Evolutionary conservation across 208 protist species (phyloP), one percentile per base, ranked within the genome.

Genomic region (Trypanosomatidae sp.): DNA sequence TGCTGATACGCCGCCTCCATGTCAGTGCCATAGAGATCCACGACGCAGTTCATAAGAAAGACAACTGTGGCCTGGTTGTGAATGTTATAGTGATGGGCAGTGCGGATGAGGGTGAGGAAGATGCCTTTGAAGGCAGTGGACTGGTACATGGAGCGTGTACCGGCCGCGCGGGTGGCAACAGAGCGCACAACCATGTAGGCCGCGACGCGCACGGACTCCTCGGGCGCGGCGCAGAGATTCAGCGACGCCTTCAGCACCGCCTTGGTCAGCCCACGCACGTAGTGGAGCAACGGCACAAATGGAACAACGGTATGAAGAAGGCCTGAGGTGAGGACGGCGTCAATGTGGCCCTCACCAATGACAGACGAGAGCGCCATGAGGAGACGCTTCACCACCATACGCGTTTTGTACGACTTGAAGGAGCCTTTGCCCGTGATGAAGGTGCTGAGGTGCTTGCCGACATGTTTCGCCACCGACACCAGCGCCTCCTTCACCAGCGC

Each of bases 11-110:
- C 91, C 4, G 88, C 88, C 77, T 93, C 84, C 59, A 95, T 88
- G 75, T 99, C 97, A 17, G 97, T 89, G 44, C 92, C 93, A 88
- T 95, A 99, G 12, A 99, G 80, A 73, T 99, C 98, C 19, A 98
- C 90, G 25, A 98, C 87, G 74, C 96, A 97, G 78, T 98, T 98
- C 64, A 91, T 94, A 67, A 99, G 86, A 80, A 98, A 98, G 33
- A 91, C 90, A 58, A 99, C 79, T 3, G 87, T 80, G 62, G 82
- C 74, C 47, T 92, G 90, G 52, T 85, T 91, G 73, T 91, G 88
- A 43, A 93, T 80, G 47, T 81, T 96, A 73, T 95, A 95, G 56
- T 87, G 83, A 59, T 97, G 91, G 3, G 88, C 90, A 33, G 88
- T 90, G 70, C 90, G 88, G 28, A 98, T 90, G 39, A 97, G 91